A percentile compares a stretch with the other conserved stretches of the same genome.
Evolutionary conservation across 2,329 filamentous ascomycete genomes (phyloP).

Genomic region (Fusarium praegraminearum): DNA sequence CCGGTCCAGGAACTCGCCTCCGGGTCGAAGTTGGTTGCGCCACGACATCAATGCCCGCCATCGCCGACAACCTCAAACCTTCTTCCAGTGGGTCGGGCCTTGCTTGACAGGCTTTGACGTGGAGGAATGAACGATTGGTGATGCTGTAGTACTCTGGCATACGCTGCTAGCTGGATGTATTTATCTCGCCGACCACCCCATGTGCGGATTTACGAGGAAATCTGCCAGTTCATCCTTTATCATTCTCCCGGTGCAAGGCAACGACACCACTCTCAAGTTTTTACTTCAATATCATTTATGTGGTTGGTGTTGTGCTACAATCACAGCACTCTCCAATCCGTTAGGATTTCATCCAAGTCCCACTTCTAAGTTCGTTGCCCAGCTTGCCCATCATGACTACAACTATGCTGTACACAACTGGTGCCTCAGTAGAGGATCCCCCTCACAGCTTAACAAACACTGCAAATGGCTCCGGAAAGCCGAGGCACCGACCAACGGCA

Average conservation of each 20-base stretch:
- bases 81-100: slow-evolving; percentile 23
- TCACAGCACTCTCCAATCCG: slow-evolving; percentile 17
- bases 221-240: neutral
- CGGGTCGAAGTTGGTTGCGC: slow-evolving; percentile 11
- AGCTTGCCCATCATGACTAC: slow-evolving; percentile 32
- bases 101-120: slow-evolving; percentile 14
- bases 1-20: slow-evolving; percentile 14
- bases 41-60: slow-evolving; percentile 13
- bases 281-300: neutral
- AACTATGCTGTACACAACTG: slow-evolving; percentile 39
- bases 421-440: slow-evolving; percentile 33
- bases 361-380: neutral
- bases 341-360: slow-evolving; percentile 1
- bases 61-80: slow-evolving; percentile 33
- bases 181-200: slow-evolving; percentile 29
- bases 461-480: slow-evolving; percentile 25
- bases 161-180: slow-evolving; percentile 1
- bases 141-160: slow-evolving; percentile 2
- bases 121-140: slow-evolving; percentile 1
- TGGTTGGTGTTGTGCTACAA: neutral
- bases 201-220: neutral
- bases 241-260: neutral
- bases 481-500: slow-evolving; percentile 42
- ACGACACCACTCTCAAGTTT: neutral
- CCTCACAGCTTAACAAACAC: slow-evolving; percentile 14